A percentile compares a stretch with the other conserved stretches of the same genome.
These are phyloP conservation scores for Podospora bellae-mahoneyi DNA, from an alignment of 495 filamentous ascomycete species.

Conservation along the genomic window DNA sequence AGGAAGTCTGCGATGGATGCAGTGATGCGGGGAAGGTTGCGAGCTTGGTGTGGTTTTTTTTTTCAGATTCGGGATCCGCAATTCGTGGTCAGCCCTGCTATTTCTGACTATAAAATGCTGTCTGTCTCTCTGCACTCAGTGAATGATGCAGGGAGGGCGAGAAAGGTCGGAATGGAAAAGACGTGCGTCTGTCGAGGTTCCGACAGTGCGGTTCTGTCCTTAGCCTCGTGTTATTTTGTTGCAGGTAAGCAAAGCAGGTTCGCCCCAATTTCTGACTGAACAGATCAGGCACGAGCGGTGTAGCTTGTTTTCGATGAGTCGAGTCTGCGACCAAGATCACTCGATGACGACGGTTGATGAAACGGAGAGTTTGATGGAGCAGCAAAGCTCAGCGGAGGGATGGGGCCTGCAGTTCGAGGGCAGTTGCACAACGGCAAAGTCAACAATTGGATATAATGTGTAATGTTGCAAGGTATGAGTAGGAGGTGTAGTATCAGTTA, in stretches of 20 bases:
- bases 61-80: constrained; percentile 22
- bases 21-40: constrained; percentile 44
- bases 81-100: constrained; percentile 20
- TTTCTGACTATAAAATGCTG: neutral
- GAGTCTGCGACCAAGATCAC: constrained; percentile 1
- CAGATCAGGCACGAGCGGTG: neutral
- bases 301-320: neutral
- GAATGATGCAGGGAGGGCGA: neutral
- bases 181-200: constrained; percentile 4
- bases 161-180: neutral
- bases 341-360: neutral
- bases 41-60: constrained; percentile 13
- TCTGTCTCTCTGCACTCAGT: neutral
- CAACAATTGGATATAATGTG: neutral
- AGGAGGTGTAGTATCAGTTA: neutral
- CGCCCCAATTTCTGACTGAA: neutral
- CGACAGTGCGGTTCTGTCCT: constrained; percentile 8
- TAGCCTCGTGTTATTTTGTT: neutral
- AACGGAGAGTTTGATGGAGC: neutral
- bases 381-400: neutral
- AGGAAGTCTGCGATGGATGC: constrained; percentile 34
- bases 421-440: constrained; percentile 1
- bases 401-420: neutral
- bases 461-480: neutral
- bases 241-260: constrained; percentile 7